These are phyloP conservation scores for Podospora didyma DNA, from an alignment of 495 filamentous ascomycete species.

Conservation along the genomic window DNA sequence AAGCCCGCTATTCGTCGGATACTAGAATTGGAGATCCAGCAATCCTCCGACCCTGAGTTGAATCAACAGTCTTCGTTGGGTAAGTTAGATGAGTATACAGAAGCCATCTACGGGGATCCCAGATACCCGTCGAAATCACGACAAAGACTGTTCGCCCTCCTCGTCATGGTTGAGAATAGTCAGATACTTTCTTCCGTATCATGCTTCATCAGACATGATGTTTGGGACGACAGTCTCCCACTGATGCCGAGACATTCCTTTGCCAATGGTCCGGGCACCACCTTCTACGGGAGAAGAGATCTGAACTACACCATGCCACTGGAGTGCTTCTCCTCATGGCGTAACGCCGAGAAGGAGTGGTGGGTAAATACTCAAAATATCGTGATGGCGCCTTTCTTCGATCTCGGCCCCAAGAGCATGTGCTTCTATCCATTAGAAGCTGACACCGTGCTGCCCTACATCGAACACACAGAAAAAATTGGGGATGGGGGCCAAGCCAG, in stretches of 20 bases:
- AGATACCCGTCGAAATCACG: neutral
- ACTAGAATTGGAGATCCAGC: neutral
- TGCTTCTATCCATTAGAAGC: neutral
- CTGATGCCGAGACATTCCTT: neutral
- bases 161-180: neutral
- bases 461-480: neutral
- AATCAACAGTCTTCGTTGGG: too few species aligned
- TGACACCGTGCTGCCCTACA: neutral
- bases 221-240: neutral
- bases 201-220: neutral
- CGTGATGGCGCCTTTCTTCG: neutral
- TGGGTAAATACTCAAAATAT: neutral
- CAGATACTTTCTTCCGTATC: neutral
- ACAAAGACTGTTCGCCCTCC: neutral
- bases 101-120: neutral
- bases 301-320: neutral
- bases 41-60: neutral
- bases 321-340: too few species aligned
- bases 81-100: neutral
- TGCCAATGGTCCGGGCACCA: neutral
- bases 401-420: neutral
- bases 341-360: constrained; percentile 5
- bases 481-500: neutral
- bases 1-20: neutral
- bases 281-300: neutral